phyloP scores from a whole-genome alignment of 768 basidiomycete genomes.

The Boletus vermiculosoides region DNA sequence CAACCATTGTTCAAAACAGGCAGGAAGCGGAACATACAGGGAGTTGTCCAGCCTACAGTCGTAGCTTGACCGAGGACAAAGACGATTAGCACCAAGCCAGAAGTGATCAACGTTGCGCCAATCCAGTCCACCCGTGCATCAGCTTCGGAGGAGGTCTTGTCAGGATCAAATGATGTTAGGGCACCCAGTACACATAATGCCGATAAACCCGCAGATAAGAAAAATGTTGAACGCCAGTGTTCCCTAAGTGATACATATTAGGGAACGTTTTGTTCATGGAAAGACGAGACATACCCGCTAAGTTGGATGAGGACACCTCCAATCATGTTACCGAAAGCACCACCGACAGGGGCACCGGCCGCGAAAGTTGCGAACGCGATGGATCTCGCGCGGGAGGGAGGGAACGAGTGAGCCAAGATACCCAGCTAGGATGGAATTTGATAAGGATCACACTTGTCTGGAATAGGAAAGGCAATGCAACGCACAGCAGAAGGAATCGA shows the following conservation, averaged over 20 bases:
- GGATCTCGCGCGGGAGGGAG: slow-evolving; percentile 62
- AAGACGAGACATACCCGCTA: slow-evolving; percentile 30
- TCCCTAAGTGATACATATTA: slow-evolving; percentile 11
- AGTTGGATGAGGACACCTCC: slow-evolving; percentile 73
- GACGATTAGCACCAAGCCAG: slow-evolving; percentile 65
- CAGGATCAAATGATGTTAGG: slow-evolving; percentile 59
- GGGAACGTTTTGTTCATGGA: neutral
- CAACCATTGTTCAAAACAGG: slow-evolving; percentile 21
- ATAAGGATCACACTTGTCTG: neutral
- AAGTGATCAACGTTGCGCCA: slow-evolving; percentile 64
- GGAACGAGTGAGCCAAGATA: slow-evolving; percentile 79
- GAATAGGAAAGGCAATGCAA: slow-evolving; percentile 2
- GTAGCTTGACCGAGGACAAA: slow-evolving; percentile 72
- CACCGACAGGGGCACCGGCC: slow-evolving; percentile 83
- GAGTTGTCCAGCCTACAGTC: slow-evolving; percentile 62
- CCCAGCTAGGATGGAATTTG: slow-evolving; percentile 50
- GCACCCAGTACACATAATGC: slow-evolving; percentile 52
- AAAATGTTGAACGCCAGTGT: slow-evolving; percentile 72
- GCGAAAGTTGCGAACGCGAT: slow-evolving; percentile 81
- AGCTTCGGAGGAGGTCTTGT: slow-evolving; percentile 39
- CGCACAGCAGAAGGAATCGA: slow-evolving; percentile 69
- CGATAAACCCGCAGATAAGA: slow-evolving; percentile 56
- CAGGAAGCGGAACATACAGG: slow-evolving; percentile 38
- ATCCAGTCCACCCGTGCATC: slow-evolving; percentile 71
- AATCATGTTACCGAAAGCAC: slow-evolving; percentile 62